phyloP scores from a whole-genome alignment of 2,329 filamentous ascomycete genomes.

The Sporothrix variecibatus region DNA sequence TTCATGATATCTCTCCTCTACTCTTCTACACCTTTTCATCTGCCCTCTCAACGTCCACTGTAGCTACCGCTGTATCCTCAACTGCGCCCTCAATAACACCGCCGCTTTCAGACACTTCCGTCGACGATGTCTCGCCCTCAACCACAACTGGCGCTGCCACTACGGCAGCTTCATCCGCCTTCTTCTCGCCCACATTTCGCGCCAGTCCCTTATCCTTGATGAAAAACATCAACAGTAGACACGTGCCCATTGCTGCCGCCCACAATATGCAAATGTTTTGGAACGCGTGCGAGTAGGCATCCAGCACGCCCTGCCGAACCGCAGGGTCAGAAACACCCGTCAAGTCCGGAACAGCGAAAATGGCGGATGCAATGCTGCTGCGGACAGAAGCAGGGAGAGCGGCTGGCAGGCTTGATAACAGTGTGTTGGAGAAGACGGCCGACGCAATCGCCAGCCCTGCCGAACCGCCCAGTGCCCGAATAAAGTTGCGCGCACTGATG shows the following conservation, averaged over 20 bases:
- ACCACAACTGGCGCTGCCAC: background rate
- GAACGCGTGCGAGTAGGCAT: constrained; percentile 3
- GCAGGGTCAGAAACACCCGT: background rate
- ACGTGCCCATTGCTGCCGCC: constrained; percentile 9
- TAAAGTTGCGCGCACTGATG: constrained; percentile 43
- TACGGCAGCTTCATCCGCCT: background rate
- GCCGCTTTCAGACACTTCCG: background rate
- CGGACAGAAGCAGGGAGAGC: background rate
- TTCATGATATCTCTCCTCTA: background rate
- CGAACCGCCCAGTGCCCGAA: background rate
- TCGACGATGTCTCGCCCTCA: background rate
- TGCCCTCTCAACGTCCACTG: background rate
- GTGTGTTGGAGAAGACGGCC: constrained; percentile 2
- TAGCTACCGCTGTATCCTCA: background rate
- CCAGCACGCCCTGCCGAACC: background rate
- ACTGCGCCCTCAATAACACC: background rate
- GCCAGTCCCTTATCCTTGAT: constrained; percentile 12
- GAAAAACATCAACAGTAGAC: constrained; percentile 12
- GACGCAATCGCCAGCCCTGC: background rate
- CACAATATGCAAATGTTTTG: constrained; percentile 10
- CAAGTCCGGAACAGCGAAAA: constrained; percentile 16
- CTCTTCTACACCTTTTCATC: background rate
- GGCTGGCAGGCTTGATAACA: background rate
- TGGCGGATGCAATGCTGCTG: background rate
- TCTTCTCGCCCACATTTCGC: background rate